Evolutionary conservation across 2,329 filamentous ascomycete genomes (phyloP).

Genomic region (Huntiella abstrusa): DNA sequence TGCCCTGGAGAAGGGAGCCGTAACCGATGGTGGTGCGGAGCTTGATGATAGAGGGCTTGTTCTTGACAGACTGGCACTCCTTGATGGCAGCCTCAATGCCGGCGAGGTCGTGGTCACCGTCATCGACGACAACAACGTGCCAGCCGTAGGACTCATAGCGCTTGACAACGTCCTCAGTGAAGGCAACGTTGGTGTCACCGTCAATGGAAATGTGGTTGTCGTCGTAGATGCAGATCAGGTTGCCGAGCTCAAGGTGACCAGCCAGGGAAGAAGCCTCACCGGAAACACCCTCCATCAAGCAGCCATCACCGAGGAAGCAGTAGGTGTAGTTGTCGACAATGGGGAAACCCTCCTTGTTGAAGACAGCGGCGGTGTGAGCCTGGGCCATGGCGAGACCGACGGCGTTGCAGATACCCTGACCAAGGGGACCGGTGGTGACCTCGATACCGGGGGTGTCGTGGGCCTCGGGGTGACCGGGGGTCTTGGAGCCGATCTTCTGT

Average conservation of each 20-base stretch:
- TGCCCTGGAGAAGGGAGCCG: slow-evolving; percentile 83
- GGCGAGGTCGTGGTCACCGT: slow-evolving; percentile 77
- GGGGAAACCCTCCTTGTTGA: slow-evolving; percentile 92
- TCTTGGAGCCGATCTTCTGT: slow-evolving; percentile 48
- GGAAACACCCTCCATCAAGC: slow-evolving; percentile 95
- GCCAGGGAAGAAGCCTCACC: slow-evolving; percentile 81
- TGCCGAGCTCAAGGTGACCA: slow-evolving; percentile 92
- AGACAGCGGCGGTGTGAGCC: slow-evolving; percentile 72
- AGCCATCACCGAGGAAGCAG: slow-evolving; percentile 91
- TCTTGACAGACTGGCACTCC: slow-evolving; percentile 67
- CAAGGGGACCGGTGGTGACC: slow-evolving; percentile 93
- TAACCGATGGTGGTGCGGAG: slow-evolving; percentile 94
- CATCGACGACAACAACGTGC: slow-evolving; percentile 68
- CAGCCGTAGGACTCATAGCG: slow-evolving; percentile 95
- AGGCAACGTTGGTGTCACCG: slow-evolving; percentile 85
- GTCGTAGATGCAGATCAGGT: slow-evolving; percentile 92
- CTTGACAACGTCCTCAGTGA: slow-evolving; percentile 92
- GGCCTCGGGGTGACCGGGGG: slow-evolving; percentile 87
- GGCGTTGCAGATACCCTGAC: slow-evolving; percentile 92
- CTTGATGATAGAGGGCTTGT: slow-evolving; percentile 96
- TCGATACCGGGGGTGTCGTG: slow-evolving; percentile 94
- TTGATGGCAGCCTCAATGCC: slow-evolving; percentile 77
- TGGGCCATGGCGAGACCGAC: slow-evolving; percentile 96
- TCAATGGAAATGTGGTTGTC: slow-evolving; percentile 97
- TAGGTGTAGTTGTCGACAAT: slow-evolving; percentile 95